Base-by-base conservation (phyloP, 2,329 filamentous ascomycete genomes). In the Colletotrichum coccodes region DNA sequence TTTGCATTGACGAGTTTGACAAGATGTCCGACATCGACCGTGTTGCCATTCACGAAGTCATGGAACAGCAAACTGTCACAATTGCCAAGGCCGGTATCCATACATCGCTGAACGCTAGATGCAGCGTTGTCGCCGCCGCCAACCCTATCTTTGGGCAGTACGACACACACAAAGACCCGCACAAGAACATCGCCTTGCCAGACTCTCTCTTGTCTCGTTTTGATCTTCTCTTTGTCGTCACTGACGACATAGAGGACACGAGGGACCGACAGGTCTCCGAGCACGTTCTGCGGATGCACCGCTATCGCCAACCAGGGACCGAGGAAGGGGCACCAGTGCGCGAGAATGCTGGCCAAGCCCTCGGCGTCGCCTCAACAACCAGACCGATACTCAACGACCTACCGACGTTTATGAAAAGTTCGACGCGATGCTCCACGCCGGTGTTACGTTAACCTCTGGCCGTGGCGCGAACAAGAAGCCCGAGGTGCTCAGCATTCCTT, bases 21-120 rank as follows among this genome's bases (percentile, higher is more conserved):
- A 99, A 99, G 81, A 99, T 99, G 96, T 98, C 94, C 65, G 96
- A 99, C 78, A 92, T 98, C 66, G 96, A 99, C 81, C 91, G 96
- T 78, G 96, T 99, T 4, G 96, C 96, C 53, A 99, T 99, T 74
- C 96, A 99, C 88, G 96, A 99, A 93, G 96, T 99, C 73, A 99
- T 99, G 96, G 96, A 99, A 82, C 96, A 99, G 83, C 96, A 99
- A 82, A 99, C 96, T 0, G 96, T 99, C 70, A 99, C 96, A 16
- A 99, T 99, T 76, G 96, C 96, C 60, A 99, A 99, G 83, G 96
- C 96, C 1, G 96, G 96, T 72, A 99, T 99, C 68, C 96, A 99
- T 81, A 99, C 96, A 0, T 97, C 95, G 3, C 86, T 99, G 69
- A 99, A 99, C 77, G 96, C 96, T 60, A 92, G 96, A 65, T 99